Evolutionary conservation across 148 eudicot species (phyloP), one percentile per base, ranked within the genome.

Genomic region (Diospyros kaki): DNA sequence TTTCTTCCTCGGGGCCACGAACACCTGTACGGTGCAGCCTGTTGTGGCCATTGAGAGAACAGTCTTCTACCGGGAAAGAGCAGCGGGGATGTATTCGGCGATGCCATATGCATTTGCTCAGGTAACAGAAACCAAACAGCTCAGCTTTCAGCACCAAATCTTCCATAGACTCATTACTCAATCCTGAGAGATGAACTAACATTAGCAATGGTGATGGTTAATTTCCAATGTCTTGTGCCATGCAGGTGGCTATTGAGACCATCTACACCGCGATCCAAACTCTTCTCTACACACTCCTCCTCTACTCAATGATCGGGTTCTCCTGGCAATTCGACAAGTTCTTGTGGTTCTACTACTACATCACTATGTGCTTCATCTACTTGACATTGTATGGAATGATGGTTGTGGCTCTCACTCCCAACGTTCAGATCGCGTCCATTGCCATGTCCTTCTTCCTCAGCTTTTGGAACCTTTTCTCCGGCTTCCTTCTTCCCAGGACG

Each of bases 101-200:
- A 58, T 84, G 79, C 85, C 87, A 45, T 82, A 85, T 56, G 84
- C 88, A 46, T 85, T 85, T 75, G 83, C 86, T 15, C 87, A 84
- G 83, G 87, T 84, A 69, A 10, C 52, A 68, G 28, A 3, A 13
- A 67, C 6, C 3, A 7, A 4, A 15, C 3, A 59, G 3, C 17
- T 59, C 9, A 1, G 17, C 6, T 59, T 62, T 62, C 3, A 62
- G 42, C 12, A 38, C 9, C 40, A 63, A 63, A 63, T 63, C 45
- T 63, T 7, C 2, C 3, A 40, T 63, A 7, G 6, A 8, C 11
- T 28, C 28, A 58, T n/a, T 5, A 58, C 7, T 11, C 18, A 58
- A 58, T 3, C 13, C 12, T 14, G 3, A 58, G 3, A 12, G 61
- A 58, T 12, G 13, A n/a, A 0, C 3, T 58, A n/a, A n/a, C 4